Conservation (phyloP, 1,284 basidiomycete genomes). For the Porogramme epimiltina region DNA sequence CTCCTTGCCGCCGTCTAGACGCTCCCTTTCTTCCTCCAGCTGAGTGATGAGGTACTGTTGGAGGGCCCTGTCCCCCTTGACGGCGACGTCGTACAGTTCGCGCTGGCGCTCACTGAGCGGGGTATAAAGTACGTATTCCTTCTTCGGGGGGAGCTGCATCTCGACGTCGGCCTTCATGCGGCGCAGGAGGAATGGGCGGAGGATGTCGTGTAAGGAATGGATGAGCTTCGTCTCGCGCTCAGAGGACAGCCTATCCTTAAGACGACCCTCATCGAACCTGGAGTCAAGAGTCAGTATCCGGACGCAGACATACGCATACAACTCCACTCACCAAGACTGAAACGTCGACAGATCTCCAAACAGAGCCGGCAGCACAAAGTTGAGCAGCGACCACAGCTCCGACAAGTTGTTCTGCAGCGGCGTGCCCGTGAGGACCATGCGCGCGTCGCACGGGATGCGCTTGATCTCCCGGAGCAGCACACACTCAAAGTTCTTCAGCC, state of each 20-base stretch:
- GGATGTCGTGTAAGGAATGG: conserved; percentile 83
- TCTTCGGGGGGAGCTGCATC: conserved; percentile 83
- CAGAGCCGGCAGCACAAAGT: conserved; percentile 92
- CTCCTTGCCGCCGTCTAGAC: conserved; percentile 26
- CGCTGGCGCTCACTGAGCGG: conserved; percentile 84
- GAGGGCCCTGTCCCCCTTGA: conserved; percentile 57
- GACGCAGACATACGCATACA: not conserved
- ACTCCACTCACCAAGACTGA: conserved; percentile 78
- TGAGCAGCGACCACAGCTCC: conserved; percentile 94
- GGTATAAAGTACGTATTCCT: conserved; percentile 94
- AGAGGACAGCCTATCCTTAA: conserved; percentile 57
- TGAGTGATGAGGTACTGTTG: conserved; percentile 60
- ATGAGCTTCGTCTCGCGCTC: conserved; percentile 73
- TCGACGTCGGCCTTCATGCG: conserved; percentile 93
- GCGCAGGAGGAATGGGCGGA: conserved; percentile 94
- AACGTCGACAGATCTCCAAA: conserved; percentile 91
- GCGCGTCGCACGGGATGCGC: conserved; percentile 80
- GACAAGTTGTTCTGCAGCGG: conserved; percentile 93
- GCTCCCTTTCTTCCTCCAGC: conserved; percentile 25
- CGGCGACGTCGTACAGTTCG: conserved; percentile 81
- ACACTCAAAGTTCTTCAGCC: conserved; percentile 92
- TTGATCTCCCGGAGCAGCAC: conserved; percentile 92
- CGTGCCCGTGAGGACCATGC: conserved; percentile 93
- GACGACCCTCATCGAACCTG: conserved; percentile 78
- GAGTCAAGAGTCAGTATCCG: too few relatives aligned